phyloP scores from a whole-genome alignment of 1,139 yeast species.

The Williopsis jadinii region DNA sequence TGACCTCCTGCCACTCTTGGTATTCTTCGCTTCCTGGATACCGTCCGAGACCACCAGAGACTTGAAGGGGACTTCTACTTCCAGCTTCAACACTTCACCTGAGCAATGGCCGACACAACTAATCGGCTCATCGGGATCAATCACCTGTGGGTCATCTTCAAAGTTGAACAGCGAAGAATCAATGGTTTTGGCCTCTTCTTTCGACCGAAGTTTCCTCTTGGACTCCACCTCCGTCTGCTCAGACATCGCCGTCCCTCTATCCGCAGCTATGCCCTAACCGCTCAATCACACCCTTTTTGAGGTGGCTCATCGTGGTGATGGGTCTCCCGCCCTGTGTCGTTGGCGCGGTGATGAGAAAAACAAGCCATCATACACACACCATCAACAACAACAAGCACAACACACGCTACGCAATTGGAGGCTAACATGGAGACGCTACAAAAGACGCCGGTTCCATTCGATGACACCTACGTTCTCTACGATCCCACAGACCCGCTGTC shows the following conservation, averaged over 20 bases:
- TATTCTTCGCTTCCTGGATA: background rate
- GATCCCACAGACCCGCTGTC: conserved; percentile 62
- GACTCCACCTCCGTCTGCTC: background rate
- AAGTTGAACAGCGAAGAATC: conserved; percentile 20
- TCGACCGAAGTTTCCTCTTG: conserved; percentile 17
- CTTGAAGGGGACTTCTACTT: conserved; percentile 1
- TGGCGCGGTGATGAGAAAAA: no score
- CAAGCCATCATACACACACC: background rate
- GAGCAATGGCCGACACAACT: conserved; percentile 3
- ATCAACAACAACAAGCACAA: background rate
- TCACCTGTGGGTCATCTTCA: conserved; percentile 15
- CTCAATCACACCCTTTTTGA: no score
- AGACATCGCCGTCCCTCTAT: conserved; percentile 1
- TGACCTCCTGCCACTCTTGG: background rate
- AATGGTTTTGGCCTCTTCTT: conserved; percentile 8
- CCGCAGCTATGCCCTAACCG: no score
- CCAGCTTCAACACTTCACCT: conserved; percentile 3
- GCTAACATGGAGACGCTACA: conserved; percentile 2
- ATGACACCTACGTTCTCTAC: conserved; percentile 72
- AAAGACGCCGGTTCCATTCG: conserved; percentile 30
- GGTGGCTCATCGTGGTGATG: no score
- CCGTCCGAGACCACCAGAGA: background rate
- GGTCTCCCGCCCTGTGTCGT: no score
- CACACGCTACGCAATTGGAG: no score
- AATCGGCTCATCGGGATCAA: conserved; percentile 12